Conservation (phyloP, 2,329 filamentous ascomycete species). For the Ophiocordyceps camponoti-floridani region DNA sequence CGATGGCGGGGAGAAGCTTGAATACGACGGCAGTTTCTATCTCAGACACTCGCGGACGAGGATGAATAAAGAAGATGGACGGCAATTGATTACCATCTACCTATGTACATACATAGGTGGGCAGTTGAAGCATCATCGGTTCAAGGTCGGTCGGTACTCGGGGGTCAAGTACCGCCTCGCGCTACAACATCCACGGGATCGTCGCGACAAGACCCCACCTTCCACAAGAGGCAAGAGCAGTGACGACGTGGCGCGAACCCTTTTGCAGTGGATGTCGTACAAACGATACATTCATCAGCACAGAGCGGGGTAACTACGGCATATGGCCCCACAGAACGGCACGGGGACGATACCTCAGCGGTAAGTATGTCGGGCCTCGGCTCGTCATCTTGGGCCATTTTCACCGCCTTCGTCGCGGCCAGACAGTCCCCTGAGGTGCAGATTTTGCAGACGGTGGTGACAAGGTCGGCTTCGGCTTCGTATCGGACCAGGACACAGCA, state of each 20-base stretch:
- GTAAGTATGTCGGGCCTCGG: background rate
- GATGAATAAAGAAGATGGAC: too few species aligned
- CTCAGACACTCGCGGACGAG: too few species aligned
- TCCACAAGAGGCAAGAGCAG: background rate
- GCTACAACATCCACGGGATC: background rate
- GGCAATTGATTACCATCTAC: too few species aligned
- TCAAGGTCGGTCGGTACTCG: background rate
- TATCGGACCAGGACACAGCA: too few species aligned
- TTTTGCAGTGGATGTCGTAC: background rate
- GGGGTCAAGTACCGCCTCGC: background rate
- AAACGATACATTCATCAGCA: background rate
- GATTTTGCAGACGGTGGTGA: too few species aligned
- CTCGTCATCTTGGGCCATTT: background rate
- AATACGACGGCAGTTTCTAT: too few species aligned
- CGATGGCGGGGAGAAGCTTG: too few species aligned
- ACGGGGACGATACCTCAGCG: background rate
- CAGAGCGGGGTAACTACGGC: background rate
- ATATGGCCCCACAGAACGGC: background rate
- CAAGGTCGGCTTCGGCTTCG: too few species aligned
- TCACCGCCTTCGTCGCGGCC: background rate
- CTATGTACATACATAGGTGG: too few species aligned
- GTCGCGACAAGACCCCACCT: background rate
- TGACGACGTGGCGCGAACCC: background rate
- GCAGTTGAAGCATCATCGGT: too few species aligned
- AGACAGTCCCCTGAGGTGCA: too few species aligned